Evolutionary conservation across 208 protist species (phyloP).

Genomic region (Acanthamoeba lenticulata): DNA sequence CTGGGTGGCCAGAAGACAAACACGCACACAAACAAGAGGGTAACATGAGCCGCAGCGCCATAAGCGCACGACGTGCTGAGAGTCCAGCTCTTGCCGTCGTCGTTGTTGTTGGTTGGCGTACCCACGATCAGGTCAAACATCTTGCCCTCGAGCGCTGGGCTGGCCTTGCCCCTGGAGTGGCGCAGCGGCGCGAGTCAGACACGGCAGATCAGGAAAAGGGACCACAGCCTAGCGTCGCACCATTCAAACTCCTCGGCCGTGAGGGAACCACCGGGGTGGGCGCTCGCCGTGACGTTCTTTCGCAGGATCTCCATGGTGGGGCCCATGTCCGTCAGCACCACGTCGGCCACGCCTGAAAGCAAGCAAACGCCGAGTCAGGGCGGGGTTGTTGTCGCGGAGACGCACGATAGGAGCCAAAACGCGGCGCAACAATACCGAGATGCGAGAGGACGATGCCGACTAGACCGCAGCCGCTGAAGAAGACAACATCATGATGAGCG

Average conservation of each 20-base stretch:
- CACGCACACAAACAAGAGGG: background rate
- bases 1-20: background rate
- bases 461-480: constrained; percentile 28
- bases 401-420: background rate
- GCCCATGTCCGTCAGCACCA: constrained; percentile 62
- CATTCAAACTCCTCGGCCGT: constrained; percentile 48
- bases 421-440: background rate
- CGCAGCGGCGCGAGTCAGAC: background rate
- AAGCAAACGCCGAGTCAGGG: background rate
- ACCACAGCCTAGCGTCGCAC: background rate
- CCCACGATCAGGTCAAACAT: background rate
- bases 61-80: background rate
- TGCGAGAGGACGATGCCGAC: constrained; percentile 38
- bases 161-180: background rate
- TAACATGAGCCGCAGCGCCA: background rate
- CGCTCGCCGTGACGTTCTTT: background rate
- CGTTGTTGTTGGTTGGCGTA: background rate
- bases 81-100: background rate
- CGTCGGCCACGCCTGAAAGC: background rate
- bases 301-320: constrained; percentile 36
- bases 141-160: background rate
- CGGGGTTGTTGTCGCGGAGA: no score
- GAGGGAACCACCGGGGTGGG: background rate
- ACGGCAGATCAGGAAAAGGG: background rate
- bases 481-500: background rate